Conservation (phyloP, 192 early-diverging fungal species). For the Umbelopsis sp. region DNA sequence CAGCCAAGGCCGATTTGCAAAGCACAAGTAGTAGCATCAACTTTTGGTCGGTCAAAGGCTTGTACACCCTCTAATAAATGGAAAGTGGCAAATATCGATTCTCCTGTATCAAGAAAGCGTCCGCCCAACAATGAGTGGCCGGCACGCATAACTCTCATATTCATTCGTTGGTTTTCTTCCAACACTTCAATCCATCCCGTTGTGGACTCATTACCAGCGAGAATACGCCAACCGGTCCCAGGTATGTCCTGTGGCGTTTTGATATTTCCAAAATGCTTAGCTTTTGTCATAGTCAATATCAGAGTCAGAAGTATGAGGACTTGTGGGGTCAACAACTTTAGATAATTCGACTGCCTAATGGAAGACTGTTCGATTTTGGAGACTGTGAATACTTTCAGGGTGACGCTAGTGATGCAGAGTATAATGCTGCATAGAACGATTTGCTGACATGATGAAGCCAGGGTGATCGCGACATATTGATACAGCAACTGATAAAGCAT, state of each 20-base stretch:
- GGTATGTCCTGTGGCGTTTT: neutral
- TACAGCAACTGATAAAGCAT: too few relatives aligned
- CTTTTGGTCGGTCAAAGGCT: neutral
- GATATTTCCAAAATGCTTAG: neutral
- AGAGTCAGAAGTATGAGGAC: neutral
- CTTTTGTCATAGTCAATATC: neutral
- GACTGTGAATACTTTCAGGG: too few relatives aligned
- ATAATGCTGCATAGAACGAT: too few relatives aligned
- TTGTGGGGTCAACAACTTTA: too few relatives aligned
- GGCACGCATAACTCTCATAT: slow-evolving; percentile 75
- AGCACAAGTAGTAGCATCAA: neutral
- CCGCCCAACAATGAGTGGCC: slow-evolving; percentile 92
- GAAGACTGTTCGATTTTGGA: too few relatives aligned
- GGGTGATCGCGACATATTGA: too few relatives aligned
- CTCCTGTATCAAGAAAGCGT: slow-evolving; percentile 63
- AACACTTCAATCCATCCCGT: slow-evolving; percentile 84
- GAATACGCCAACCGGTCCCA: slow-evolving; percentile 36
- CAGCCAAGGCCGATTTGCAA: slow-evolving; percentile 73
- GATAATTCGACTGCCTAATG: too few relatives aligned
- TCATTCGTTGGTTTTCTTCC: slow-evolving; percentile 52
- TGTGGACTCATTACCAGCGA: slow-evolving; percentile 75
- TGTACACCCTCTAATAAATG: slow-evolving; percentile 78
- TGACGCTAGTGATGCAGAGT: too few relatives aligned
- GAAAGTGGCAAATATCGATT: slow-evolving; percentile 81
- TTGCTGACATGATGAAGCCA: too few relatives aligned